These are phyloP conservation scores for Hyaloscypha finlandica DNA, from an alignment of 495 filamentous ascomycete genomes.

Conservation along the genomic window DNA sequence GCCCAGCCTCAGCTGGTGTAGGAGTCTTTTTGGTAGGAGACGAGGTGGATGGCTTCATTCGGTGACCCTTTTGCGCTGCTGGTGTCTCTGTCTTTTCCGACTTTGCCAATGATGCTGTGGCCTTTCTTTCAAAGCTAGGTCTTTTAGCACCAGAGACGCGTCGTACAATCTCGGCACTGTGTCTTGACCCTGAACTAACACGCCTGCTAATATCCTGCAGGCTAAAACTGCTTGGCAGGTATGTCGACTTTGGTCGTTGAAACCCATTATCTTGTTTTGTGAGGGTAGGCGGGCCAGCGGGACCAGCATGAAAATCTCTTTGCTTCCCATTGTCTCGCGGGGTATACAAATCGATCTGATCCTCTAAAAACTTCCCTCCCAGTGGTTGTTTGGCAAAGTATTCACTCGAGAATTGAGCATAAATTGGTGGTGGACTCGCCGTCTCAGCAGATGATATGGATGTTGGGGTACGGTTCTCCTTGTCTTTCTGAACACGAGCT, in stretches of 20 bases:
- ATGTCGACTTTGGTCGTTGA: constrained; percentile 35
- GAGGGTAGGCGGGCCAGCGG: constrained; percentile 54
- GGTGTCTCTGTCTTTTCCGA: constrained; percentile 33
- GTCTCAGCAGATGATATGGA: constrained; percentile 50
- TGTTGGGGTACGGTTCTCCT: constrained; percentile 72
- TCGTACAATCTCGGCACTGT: constrained; percentile 27
- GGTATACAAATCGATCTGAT: constrained; percentile 55
- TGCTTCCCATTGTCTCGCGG: constrained; percentile 61
- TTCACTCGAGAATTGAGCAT: constrained; percentile 65
- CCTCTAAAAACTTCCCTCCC: constrained; percentile 49
- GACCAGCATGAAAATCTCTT: constrained; percentile 61
- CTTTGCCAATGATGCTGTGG: constrained; percentile 32
- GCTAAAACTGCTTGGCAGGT: constrained; percentile 33
- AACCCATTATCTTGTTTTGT: constrained; percentile 35
- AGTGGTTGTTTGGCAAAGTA: constrained; percentile 44
- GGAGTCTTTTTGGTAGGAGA: constrained; percentile 39
- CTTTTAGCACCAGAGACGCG: constrained; percentile 19
- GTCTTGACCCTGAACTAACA: constrained; percentile 23
- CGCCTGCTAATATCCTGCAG: constrained; percentile 32
- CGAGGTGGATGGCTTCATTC: constrained; percentile 68
- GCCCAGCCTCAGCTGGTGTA: constrained; percentile 44
- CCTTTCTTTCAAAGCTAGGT: constrained; percentile 33
- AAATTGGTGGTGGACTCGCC: constrained; percentile 68
- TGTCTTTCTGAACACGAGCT: constrained; percentile 58
- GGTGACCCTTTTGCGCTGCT: constrained; percentile 42